phyloP scores from a whole-genome alignment of 2,329 filamentous ascomycete species.

The Sporothrix protearum region DNA sequence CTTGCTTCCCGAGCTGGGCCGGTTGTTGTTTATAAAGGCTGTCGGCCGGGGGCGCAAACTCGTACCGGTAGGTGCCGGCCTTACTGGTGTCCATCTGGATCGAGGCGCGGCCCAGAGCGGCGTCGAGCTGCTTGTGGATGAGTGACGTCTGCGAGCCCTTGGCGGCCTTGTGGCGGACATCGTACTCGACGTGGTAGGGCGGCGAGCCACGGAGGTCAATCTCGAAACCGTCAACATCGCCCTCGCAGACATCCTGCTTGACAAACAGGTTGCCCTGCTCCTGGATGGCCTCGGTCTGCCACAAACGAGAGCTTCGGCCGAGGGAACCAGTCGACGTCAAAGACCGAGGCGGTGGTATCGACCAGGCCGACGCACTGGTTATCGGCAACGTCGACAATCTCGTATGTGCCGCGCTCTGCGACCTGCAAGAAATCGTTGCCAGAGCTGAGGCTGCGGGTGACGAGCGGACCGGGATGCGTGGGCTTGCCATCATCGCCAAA shows the following conservation, averaged over 20 bases:
- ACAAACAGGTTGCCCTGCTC: conserved; percentile 52
- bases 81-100: conserved; percentile 83
- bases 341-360: conserved; percentile 67
- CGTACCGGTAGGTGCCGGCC: conserved; percentile 80
- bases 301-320: conserved; percentile 69
- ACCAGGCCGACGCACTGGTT: conserved; percentile 77
- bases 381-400: conserved; percentile 74
- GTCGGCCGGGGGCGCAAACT: conserved; percentile 78
- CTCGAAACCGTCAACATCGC: conserved; percentile 86
- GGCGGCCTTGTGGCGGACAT: conserved; percentile 65
- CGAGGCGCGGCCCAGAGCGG: conserved; percentile 69
- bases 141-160: conserved; percentile 59
- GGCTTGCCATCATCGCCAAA: conserved; percentile 32
- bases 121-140: conserved; percentile 69
- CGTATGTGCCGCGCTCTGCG: conserved; percentile 67
- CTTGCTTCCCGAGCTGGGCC: conserved; percentile 29
- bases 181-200: conserved; percentile 80
- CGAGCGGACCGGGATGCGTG: conserved; percentile 37
- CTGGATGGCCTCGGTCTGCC: conserved; percentile 58
- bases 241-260: conserved; percentile 86
- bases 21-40: conserved; percentile 77
- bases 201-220: conserved; percentile 64
- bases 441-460: conserved; percentile 48
- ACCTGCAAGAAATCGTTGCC: conserved; percentile 68
- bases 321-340: conserved; percentile 80